These are phyloP conservation scores for Tolypocladium ophioglossoides DNA, from an alignment of 2,329 filamentous ascomycete species.

Conservation along the genomic window DNA sequence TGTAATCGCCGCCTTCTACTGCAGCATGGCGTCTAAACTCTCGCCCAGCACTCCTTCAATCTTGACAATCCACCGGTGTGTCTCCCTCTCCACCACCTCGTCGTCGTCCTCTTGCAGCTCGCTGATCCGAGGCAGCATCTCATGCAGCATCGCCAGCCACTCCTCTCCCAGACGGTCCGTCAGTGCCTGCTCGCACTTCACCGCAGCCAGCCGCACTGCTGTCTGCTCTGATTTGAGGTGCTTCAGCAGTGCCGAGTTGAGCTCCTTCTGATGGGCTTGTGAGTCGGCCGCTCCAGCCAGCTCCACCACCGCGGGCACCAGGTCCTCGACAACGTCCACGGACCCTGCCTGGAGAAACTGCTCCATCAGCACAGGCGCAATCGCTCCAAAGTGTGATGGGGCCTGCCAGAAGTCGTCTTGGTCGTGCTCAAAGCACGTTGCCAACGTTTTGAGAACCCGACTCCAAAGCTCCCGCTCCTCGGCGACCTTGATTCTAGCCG, in stretches of 20 bases:
- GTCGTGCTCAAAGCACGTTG: conserved; percentile 74
- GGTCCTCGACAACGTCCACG: conserved; percentile 34
- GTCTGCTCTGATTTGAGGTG: conserved; percentile 65
- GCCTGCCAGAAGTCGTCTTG: conserved; percentile 95
- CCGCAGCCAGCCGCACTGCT: conserved; percentile 66
- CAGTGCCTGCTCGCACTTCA: conserved; percentile 70
- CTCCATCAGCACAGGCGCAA: conserved; percentile 57
- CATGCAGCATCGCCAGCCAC: conserved; percentile 81
- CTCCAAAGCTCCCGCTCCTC: conserved; percentile 53
- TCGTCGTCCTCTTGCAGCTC: conserved; percentile 96
- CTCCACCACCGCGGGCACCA: conserved; percentile 68
- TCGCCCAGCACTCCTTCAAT: conserved; percentile 88
- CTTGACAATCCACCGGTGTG: conserved; percentile 77
- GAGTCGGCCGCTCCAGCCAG: conserved; percentile 74
- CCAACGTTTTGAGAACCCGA: conserved; percentile 59
- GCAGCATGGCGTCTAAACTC: conserved; percentile 84
- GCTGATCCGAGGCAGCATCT: conserved; percentile 94
- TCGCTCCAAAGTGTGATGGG: conserved; percentile 70
- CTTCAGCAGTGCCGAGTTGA: conserved; percentile 70
- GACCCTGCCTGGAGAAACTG: conserved; percentile 47
- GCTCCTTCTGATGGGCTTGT: conserved; percentile 79
- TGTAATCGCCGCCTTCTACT: conserved; percentile 33
- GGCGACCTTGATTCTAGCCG: conserved; percentile 33
- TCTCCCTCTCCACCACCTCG: conserved; percentile 83
- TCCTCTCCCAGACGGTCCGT: conserved; percentile 81